Evolutionary conservation across 805 yeast species (phyloP).

Genomic region (Metschnikowia drakensbergensis): DNA sequence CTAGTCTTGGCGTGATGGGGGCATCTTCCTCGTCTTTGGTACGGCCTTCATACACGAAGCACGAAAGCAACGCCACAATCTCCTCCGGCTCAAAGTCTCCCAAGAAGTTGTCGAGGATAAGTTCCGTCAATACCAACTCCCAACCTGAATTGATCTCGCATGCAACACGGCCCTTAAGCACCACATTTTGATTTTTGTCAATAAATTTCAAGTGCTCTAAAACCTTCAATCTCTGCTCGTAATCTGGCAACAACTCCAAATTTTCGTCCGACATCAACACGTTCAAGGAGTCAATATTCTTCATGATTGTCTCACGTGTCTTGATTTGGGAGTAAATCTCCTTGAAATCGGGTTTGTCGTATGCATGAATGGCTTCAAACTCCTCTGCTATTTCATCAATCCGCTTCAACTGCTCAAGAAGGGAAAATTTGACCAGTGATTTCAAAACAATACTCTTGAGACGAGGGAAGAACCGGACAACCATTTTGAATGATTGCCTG

Average conservation of each 20-base stretch:
- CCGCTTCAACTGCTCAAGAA: slow-evolving; percentile 36
- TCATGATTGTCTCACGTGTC: slow-evolving; percentile 42
- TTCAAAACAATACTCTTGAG: slow-evolving; percentile 45
- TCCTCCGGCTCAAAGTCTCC: slow-evolving; percentile 95
- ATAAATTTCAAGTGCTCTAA: slow-evolving; percentile 76
- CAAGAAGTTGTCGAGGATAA: slow-evolving; percentile 84
- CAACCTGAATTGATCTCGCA: slow-evolving; percentile 91
- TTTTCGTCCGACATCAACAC: slow-evolving; percentile 79
- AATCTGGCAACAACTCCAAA: slow-evolving; percentile 86
- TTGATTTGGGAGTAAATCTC: slow-evolving; percentile 44
- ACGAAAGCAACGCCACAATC: slow-evolving; percentile 89
- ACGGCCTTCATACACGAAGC: slow-evolving; percentile 89
- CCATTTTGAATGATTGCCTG: slow-evolving; percentile 28
- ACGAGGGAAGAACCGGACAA: slow-evolving; percentile 35
- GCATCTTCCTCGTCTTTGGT: slow-evolving; percentile 61
- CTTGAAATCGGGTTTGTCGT: slow-evolving; percentile 42
- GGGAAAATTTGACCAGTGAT: slow-evolving; percentile 27
- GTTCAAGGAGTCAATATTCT: slow-evolving; percentile 53
- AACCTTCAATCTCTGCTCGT: slow-evolving; percentile 82
- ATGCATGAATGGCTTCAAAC: slow-evolving; percentile 24
- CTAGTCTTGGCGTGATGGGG: slow-evolving; percentile 72
- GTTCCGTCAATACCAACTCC: slow-evolving; percentile 85
- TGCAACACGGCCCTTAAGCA: slow-evolving; percentile 87
- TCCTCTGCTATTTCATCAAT: slow-evolving; percentile 32
- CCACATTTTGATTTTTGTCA: slow-evolving; percentile 70